Evolutionary conservation across 192 early-diverging fungal genomes (phyloP).

Genomic region (Thamnidium elegans): DNA sequence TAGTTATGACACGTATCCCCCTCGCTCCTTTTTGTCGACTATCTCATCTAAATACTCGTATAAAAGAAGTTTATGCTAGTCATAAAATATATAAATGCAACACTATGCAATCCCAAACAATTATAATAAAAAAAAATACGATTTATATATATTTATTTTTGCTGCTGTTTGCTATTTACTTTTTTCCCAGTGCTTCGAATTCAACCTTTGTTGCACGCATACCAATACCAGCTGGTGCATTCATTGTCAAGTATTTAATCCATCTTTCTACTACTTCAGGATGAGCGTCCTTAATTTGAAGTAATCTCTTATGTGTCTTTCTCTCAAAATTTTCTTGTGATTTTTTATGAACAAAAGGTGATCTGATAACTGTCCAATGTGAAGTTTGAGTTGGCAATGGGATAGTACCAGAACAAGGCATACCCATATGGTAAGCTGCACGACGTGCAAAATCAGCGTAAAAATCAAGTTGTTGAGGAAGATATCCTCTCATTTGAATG

Average conservation of each 20-base stretch:
- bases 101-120: not conserved
- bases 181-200: slow-evolving; percentile 46
- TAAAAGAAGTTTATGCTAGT: too few species aligned
- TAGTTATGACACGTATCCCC: too few species aligned
- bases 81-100: too few species aligned
- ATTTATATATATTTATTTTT: not conserved
- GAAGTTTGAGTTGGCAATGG: slow-evolving; percentile 69
- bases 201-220: slow-evolving; percentile 75
- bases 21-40: too few species aligned
- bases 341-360: slow-evolving; percentile 96
- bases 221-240: slow-evolving; percentile 84
- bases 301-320: slow-evolving; percentile 76
- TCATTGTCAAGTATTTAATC: slow-evolving; percentile 75
- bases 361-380: slow-evolving; percentile 85
- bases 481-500: slow-evolving; percentile 73
- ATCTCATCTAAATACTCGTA: too few species aligned
- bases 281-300: slow-evolving; percentile 79
- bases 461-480: slow-evolving; percentile 85
- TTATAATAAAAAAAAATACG: not conserved
- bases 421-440: slow-evolving; percentile 68
- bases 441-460: slow-evolving; percentile 60
- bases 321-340: slow-evolving; percentile 96
- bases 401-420: slow-evolving; percentile 70
- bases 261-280: slow-evolving; percentile 70
- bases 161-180: not conserved